Evolutionary conservation across 768 basidiomycete species (phyloP).

Genomic region (Pleurotus pulmonarius): DNA sequence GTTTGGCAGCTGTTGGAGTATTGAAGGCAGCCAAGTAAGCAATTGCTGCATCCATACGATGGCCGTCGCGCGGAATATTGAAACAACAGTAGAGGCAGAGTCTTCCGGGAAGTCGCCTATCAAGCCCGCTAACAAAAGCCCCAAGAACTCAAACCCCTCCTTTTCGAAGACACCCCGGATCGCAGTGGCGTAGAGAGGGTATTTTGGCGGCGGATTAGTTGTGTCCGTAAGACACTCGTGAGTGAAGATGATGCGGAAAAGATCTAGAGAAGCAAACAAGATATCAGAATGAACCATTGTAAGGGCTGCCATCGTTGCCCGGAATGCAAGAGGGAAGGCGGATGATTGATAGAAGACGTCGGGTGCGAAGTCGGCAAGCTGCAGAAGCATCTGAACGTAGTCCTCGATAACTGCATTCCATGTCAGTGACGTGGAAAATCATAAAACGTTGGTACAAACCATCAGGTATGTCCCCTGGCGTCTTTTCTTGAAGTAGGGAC

Average conservation of each 20-base stretch:
- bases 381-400: slow-evolving; percentile 77
- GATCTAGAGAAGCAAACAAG: slow-evolving; percentile 77
- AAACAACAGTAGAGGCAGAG: slow-evolving; percentile 63
- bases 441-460: slow-evolving; percentile 39
- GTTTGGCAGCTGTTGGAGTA: slow-evolving; percentile 68
- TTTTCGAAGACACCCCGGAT: slow-evolving; percentile 62
- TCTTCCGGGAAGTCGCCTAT: slow-evolving; percentile 90
- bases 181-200: slow-evolving; percentile 53
- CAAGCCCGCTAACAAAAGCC: slow-evolving; percentile 70
- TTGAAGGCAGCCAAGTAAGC: slow-evolving; percentile 65
- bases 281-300: slow-evolving; percentile 82
- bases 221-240: slow-evolving; percentile 64
- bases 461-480: slow-evolving; percentile 79
- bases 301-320: slow-evolving; percentile 71
- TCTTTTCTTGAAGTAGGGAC: slow-evolving; percentile 60
- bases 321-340: slow-evolving; percentile 75
- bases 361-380: slow-evolving; percentile 64
- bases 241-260: slow-evolving; percentile 70
- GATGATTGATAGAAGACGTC: slow-evolving; percentile 77
- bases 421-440: neutral
- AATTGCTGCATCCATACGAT: slow-evolving; percentile 67
- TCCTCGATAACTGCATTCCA: slow-evolving; percentile 80
- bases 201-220: slow-evolving; percentile 45
- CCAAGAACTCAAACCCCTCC: slow-evolving; percentile 70
- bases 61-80: slow-evolving; percentile 71